phyloP scores from a whole-genome alignment of 83 land plant species.

The Thuja plicata region DNA sequence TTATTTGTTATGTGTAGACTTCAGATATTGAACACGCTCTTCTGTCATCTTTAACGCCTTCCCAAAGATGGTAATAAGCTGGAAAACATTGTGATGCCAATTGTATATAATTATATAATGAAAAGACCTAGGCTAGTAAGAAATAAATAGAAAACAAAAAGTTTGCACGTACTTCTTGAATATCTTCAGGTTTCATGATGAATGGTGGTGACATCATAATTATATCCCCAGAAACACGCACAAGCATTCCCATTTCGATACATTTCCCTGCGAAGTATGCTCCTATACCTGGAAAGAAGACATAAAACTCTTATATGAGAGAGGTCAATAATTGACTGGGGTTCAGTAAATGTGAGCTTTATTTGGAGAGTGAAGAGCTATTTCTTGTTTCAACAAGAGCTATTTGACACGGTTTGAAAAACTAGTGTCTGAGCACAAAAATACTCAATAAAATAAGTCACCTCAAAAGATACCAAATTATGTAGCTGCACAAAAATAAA shows the following conservation, averaged over 20 bases:
- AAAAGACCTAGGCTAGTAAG: neutral
- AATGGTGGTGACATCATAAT: conserved; percentile 82
- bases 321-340: no score
- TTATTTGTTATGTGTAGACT: conserved; percentile 33
- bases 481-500: no score
- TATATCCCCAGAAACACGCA: conserved; percentile 71
- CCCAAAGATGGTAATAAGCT: conserved; percentile 65
- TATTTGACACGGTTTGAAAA: no score
- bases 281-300: conserved; percentile 55
- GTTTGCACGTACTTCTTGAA: conserved; percentile 47
- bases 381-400: no score
- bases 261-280: conserved; percentile 74
- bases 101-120: neutral
- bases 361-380: no score
- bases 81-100: conserved; percentile 10
- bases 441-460: no score
- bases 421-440: no score
- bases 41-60: conserved; percentile 67
- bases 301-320: neutral
- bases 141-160: neutral
- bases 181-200: conserved; percentile 52
- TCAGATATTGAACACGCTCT: conserved; percentile 54
- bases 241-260: conserved; percentile 74
- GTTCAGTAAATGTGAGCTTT: no score
- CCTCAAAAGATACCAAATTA: no score